A percentile compares a stretch with the other conserved stretches of the same genome.
phyloP scores from a whole-genome alignment of 225 moss, liverwort and hornwort genomes.

The Lunularia cruciata region DNA sequence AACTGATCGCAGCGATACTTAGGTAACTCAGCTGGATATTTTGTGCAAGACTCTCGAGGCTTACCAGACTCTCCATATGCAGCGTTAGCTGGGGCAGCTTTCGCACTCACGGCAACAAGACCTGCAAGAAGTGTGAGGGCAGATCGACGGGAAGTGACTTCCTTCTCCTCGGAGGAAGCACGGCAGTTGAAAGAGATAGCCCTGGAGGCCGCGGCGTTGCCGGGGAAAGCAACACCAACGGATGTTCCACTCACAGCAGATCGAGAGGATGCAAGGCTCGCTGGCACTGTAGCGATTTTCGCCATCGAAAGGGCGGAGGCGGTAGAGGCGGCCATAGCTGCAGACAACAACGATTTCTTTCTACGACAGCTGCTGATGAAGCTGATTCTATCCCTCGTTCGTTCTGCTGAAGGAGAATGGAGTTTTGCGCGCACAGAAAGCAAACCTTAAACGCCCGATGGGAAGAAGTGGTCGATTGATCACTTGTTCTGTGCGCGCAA shows the following conservation, averaged over 20 bases:
- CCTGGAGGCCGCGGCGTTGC: not conserved
- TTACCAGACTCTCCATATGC: slow-evolving; percentile 84
- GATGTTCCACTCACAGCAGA: slow-evolving; percentile 6
- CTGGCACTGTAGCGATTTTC: not conserved
- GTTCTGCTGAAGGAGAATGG: not conserved
- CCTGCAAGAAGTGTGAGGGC: slow-evolving; percentile 69
- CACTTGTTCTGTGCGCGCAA: not conserved
- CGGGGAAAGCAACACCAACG: slow-evolving; percentile 3
- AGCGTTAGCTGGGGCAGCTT: slow-evolving; percentile 67
- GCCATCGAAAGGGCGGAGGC: slow-evolving; percentile 10
- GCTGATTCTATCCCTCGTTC: not conserved
- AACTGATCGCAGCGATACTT: not conserved
- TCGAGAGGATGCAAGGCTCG: slow-evolving; percentile 26
- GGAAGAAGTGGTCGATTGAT: not conserved
- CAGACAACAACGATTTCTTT: not conserved
- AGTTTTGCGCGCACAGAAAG: not conserved
- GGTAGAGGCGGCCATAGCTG: slow-evolving; percentile 17
- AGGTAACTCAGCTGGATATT: not conserved
- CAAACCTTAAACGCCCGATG: not conserved
- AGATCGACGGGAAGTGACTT: slow-evolving; percentile 49
- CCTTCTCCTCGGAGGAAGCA: slow-evolving; percentile 42
- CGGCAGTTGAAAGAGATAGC: slow-evolving; percentile 34
- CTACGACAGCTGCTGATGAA: not conserved
- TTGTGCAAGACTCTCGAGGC: slow-evolving; percentile 19
- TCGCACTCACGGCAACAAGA: slow-evolving; percentile 42